Conservation (phyloP, 2,329 filamentous ascomycete species). For the Mycosphaerelloides madeirae region DNA sequence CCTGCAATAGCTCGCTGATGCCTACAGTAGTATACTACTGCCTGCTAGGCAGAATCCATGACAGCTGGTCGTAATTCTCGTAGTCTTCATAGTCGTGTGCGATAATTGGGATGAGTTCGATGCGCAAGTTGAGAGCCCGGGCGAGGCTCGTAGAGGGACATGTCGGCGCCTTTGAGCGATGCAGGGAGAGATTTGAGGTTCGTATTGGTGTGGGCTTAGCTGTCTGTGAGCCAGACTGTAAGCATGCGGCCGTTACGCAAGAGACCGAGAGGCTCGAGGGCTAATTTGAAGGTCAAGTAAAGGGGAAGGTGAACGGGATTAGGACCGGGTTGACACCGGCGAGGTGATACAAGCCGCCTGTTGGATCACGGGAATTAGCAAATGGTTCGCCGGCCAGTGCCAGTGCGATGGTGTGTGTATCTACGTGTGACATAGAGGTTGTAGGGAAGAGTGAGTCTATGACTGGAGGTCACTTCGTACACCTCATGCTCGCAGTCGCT, state of each 20-base stretch:
- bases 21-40: too few species aligned
- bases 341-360: constrained; percentile 20
- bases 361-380: not conserved
- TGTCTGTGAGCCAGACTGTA: constrained; percentile 20
- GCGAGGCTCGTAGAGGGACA: constrained; percentile 21
- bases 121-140: constrained; percentile 9
- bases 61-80: too few species aligned
- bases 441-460: constrained; percentile 57
- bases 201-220: constrained; percentile 23
- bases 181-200: constrained; percentile 16
- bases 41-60: too few species aligned
- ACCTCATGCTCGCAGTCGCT: constrained; percentile 53
- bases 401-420: too few species aligned
- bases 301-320: constrained; percentile 35
- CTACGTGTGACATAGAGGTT: constrained; percentile 50
- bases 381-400: constrained; percentile 23
- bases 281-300: constrained; percentile 30
- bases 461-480: constrained; percentile 45
- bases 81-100: too few species aligned
- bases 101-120: too few species aligned
- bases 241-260: constrained; percentile 26
- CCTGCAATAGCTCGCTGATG: too few species aligned
- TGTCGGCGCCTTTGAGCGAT: constrained; percentile 26
- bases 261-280: constrained; percentile 30
- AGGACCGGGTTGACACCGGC: constrained; percentile 22